A percentile compares a stretch with the other conserved stretches of the same genome.
Conservation (phyloP, 2,329 filamentous ascomycete species). For the Davidsoniella virescens region DNA sequence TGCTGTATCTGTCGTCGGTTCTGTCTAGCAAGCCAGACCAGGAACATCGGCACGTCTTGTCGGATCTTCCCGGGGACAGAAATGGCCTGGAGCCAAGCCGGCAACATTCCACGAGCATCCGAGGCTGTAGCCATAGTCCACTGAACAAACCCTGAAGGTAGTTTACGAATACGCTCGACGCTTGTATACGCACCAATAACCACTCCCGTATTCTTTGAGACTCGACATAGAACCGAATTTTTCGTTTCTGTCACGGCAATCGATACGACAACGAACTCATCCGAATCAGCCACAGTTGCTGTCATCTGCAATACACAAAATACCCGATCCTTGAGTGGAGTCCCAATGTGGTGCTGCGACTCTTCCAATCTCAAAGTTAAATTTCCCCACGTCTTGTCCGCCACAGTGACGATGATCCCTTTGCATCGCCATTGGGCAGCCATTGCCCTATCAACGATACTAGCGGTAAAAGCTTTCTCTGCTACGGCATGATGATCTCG, state of each 20-base stretch:
- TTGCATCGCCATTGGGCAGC: constrained; percentile 27
- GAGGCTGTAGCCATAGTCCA: constrained; percentile 69
- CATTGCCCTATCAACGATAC: constrained; percentile 22
- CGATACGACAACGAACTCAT: constrained; percentile 41
- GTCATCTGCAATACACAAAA: constrained; percentile 53
- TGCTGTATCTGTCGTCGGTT: constrained; percentile 7
- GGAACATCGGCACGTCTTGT: constrained; percentile 55
- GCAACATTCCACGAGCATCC: constrained; percentile 51
- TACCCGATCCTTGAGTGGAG: constrained; percentile 43
- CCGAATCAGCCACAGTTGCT: constrained; percentile 15
- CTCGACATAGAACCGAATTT: constrained; percentile 40
- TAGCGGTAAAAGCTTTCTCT: constrained; percentile 26
- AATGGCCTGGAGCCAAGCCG: constrained; percentile 47
- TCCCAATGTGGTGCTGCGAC: constrained; percentile 47
- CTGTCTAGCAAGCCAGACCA: constrained; percentile 41
- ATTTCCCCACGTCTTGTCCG: constrained; percentile 27
- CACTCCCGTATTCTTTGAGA: constrained; percentile 39
- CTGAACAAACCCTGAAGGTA: constrained; percentile 34
- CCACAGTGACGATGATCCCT: constrained; percentile 24
- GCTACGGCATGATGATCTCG: constrained; percentile 30
- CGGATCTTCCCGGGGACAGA: constrained; percentile 45
- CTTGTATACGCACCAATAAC: constrained; percentile 47
- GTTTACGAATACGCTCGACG: constrained; percentile 42
- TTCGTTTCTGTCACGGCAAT: constrained; percentile 28
- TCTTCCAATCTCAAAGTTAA: constrained; percentile 40